phyloP scores from a whole-genome alignment of 2,329 filamentous ascomycete genomes.

The Phoma sp. region DNA sequence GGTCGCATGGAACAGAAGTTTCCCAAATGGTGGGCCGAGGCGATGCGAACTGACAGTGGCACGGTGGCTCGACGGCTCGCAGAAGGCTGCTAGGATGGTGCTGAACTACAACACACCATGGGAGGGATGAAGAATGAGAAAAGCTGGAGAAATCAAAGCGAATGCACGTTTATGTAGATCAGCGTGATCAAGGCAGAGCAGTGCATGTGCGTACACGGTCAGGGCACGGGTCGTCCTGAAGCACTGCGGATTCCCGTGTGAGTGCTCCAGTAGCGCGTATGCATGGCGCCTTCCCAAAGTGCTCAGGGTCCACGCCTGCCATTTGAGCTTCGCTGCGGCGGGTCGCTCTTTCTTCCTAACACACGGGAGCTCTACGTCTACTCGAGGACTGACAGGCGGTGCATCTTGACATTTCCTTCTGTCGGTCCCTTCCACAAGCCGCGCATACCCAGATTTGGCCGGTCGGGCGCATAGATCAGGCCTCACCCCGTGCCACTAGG shows the following conservation, averaged over 20 bases:
- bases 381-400: slow-evolving; percentile 15
- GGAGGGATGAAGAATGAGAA: slow-evolving; percentile 5
- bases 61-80: slow-evolving; percentile 23
- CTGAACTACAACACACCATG: slow-evolving; percentile 1
- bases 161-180: slow-evolving; percentile 8
- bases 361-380: slow-evolving; percentile 8
- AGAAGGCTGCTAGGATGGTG: slow-evolving; percentile 17
- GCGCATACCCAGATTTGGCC: slow-evolving; percentile 14
- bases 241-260: slow-evolving; percentile 17
- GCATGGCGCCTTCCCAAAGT: slow-evolving; percentile 18
- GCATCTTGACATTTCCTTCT: slow-evolving; percentile 13
- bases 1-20: slow-evolving; percentile 17
- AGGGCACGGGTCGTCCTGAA: slow-evolving; percentile 11
- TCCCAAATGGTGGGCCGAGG: slow-evolving; percentile 18
- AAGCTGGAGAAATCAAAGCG: slow-evolving; percentile 2
- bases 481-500: slow-evolving; percentile 17
- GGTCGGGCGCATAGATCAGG: slow-evolving; percentile 21
- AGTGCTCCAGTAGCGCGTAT: slow-evolving; percentile 18
- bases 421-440: slow-evolving; percentile 16
- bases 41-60: slow-evolving; percentile 22
- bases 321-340: slow-evolving; percentile 13
- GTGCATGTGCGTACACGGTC: slow-evolving; percentile 14
- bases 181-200: slow-evolving; percentile 12
- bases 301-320: slow-evolving; percentile 20
- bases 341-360: slow-evolving; percentile 10